These are phyloP conservation scores for Xylaria arbuscula DNA, from an alignment of 2,329 filamentous ascomycete genomes.

Conservation along the genomic window DNA sequence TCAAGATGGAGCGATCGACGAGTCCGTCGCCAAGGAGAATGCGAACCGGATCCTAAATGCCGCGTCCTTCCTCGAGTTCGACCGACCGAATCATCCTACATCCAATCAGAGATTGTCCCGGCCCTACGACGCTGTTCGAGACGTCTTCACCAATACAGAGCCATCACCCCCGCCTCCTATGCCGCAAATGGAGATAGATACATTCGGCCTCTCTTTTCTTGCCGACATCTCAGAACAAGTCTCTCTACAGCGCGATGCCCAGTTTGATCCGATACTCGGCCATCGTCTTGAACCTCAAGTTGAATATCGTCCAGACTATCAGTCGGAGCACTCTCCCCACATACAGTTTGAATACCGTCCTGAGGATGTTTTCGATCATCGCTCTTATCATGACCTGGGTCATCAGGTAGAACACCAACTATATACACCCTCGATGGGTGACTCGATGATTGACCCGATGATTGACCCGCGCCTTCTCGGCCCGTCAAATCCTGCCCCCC, in stretches of 20 bases:
- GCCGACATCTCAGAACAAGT: constrained; percentile 49
- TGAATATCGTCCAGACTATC: constrained; percentile 34
- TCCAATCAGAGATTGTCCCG: constrained; percentile 48
- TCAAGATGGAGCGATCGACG: constrained; percentile 17
- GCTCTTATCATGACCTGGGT: neutral
- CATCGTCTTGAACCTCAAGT: constrained; percentile 32
- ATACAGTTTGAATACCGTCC: constrained; percentile 28
- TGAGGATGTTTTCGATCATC: constrained; percentile 33
- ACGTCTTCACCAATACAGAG: constrained; percentile 55
- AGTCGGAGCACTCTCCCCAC: constrained; percentile 26
- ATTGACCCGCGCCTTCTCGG: constrained; percentile 48
- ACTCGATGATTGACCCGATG: constrained; percentile 41
- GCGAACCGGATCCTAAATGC: constrained; percentile 41
- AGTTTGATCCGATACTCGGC: constrained; percentile 31
- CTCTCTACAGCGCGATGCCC: constrained; percentile 32
- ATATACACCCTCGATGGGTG: constrained; percentile 28
- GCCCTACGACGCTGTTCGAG: constrained; percentile 59
- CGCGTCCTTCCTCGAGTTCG: constrained; percentile 40
- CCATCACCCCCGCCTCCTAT: constrained; percentile 42
- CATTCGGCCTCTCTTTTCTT: constrained; percentile 48
- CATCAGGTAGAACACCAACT: constrained; percentile 31
- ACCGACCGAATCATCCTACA: constrained; percentile 31
- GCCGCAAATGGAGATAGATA: constrained; percentile 41
- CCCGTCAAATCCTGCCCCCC: constrained; percentile 36
- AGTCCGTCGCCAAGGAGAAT: constrained; percentile 29